Conservation (phyloP, 208 protist genomes). For the Leishmania braziliensis region DNA sequence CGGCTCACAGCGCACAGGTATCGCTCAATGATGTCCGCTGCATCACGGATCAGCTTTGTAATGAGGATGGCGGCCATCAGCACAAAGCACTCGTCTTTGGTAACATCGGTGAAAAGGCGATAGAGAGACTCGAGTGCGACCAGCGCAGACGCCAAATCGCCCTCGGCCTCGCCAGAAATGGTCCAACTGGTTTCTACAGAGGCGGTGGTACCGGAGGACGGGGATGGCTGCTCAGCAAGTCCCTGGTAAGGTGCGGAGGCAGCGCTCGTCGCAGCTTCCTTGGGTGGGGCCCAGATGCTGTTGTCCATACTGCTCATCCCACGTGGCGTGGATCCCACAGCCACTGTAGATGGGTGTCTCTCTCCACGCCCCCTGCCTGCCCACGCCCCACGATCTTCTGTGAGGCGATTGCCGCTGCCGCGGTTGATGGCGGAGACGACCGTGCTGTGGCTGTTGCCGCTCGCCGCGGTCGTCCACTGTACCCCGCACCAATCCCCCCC, state of each 20-base stretch:
- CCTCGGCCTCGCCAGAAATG: neutral
- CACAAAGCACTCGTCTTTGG: conserved; percentile 49
- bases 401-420: conserved; percentile 10
- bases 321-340: neutral
- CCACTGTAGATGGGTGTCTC: neutral
- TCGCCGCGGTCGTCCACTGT: neutral
- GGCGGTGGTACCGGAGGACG: neutral
- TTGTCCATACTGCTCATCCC: neutral
- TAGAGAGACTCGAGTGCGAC: conserved; percentile 39
- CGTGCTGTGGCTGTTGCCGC: neutral
- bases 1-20: conserved; percentile 24
- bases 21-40: conserved; percentile 24
- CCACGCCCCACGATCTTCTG: neutral
- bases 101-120: conserved; percentile 40
- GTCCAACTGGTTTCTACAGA: neutral
- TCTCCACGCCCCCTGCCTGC: neutral
- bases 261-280: neutral
- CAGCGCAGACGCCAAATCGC: neutral
- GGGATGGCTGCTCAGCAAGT: neutral
- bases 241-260: neutral
- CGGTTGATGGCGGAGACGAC: conserved; percentile 1
- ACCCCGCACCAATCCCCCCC: neutral
- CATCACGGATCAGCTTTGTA: conserved; percentile 47
- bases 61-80: conserved; percentile 62
- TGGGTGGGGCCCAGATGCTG: neutral